Evolutionary conservation across 192 early-diverging fungal species (phyloP).

Genomic region (Gigaspora rosea): DNA sequence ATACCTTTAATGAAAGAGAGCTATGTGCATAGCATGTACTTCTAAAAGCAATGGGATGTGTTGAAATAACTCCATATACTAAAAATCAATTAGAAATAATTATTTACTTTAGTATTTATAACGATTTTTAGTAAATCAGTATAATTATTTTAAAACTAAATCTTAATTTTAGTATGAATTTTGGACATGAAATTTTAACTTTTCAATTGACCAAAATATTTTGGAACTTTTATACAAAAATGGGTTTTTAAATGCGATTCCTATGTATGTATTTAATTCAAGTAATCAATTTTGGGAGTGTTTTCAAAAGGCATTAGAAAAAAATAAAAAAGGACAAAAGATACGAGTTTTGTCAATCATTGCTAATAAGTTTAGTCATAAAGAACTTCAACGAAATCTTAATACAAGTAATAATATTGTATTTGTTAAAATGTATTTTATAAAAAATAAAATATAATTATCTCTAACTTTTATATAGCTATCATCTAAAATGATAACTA

Average conservation of each 20-base stretch:
- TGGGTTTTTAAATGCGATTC: neutral
- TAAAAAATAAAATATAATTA: neutral
- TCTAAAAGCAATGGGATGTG: neutral
- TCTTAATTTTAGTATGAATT: neutral
- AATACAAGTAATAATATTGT: too few relatives aligned
- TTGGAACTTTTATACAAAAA: neutral
- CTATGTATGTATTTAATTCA: neutral
- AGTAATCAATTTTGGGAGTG: neutral
- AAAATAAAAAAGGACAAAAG: neutral
- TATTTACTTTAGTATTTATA: neutral
- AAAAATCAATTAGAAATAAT: neutral
- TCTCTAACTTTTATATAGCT: neutral
- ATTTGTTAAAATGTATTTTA: too few relatives aligned
- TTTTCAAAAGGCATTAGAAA: neutral
- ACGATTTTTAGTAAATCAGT: neutral
- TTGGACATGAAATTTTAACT: neutral
- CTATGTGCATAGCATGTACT: neutral
- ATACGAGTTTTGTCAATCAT: conserved; percentile 1
- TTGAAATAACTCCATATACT: neutral
- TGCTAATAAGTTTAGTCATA: neutral
- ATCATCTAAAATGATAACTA: neutral
- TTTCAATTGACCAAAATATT: neutral
- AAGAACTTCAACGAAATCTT: too few relatives aligned
- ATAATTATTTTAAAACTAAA: neutral
- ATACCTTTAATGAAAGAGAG: neutral